These are phyloP conservation scores for Phyllachora maydis DNA, from an alignment of 2,329 filamentous ascomycete genomes.

Conservation along the genomic window DNA sequence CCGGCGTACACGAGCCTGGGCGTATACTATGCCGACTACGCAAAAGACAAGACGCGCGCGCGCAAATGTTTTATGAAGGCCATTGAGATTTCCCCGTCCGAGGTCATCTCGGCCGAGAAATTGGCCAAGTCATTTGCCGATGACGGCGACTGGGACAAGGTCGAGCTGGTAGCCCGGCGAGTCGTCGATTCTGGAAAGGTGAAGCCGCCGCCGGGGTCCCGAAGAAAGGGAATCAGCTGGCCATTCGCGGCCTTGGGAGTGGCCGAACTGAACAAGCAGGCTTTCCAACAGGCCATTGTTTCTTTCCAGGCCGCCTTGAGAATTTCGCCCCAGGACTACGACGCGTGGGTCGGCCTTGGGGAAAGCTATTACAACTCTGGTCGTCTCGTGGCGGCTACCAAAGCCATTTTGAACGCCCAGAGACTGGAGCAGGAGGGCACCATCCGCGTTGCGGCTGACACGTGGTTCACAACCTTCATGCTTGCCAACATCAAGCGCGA, in stretches of 20 bases:
- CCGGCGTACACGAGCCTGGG: constrained; percentile 84
- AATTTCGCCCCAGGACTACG: constrained; percentile 69
- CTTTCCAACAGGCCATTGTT: constrained; percentile 71
- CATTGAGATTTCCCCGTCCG: constrained; percentile 73
- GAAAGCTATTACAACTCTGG: constrained; percentile 94
- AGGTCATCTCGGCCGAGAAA: constrained; percentile 71
- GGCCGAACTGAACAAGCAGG: constrained; percentile 84
- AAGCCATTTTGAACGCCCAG: constrained; percentile 74
- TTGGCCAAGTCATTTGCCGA: constrained; percentile 75
- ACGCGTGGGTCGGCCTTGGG: constrained; percentile 91
- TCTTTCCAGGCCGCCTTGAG: constrained; percentile 81
- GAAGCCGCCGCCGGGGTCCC: constrained; percentile 75
- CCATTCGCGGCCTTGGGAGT: constrained; percentile 86
- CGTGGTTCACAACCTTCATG: constrained; percentile 95
- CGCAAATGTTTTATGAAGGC: constrained; percentile 93
- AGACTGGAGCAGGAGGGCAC: constrained; percentile 45
- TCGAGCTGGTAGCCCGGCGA: constrained; percentile 77
- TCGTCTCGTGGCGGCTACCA: constrained; percentile 80
- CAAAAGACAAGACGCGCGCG: constrained; percentile 66
- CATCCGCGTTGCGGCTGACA: constrained; percentile 36
- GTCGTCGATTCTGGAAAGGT: constrained; percentile 92
- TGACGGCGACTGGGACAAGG: constrained; percentile 86
- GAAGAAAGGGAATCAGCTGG: constrained; percentile 87
- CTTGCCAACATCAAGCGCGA: constrained; percentile 87
- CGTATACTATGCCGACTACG: constrained; percentile 80